Conservation (phyloP, 2,329 filamentous ascomycete genomes). For the Fusarium xyrophilum region DNA sequence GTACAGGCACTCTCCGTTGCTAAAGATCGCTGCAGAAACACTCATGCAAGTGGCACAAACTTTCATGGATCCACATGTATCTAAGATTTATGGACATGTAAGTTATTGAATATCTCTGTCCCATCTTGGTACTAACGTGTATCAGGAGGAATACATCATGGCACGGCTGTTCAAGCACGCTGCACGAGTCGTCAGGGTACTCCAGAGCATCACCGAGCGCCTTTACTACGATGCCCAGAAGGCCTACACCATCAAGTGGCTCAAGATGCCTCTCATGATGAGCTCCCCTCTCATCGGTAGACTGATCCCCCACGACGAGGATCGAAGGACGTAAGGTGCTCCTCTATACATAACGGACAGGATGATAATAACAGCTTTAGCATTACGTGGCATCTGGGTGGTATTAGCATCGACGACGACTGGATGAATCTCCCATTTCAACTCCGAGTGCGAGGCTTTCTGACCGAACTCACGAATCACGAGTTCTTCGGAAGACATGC, state of each 20-base stretch:
- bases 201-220: not conserved
- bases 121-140: accelerated
- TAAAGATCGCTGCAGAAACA: not conserved
- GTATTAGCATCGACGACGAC: not conserved
- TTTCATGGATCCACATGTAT: not conserved
- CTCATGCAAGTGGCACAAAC: not conserved
- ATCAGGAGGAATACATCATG: not conserved
- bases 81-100: not conserved
- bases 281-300: not conserved
- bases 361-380: not conserved
- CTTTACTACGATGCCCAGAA: not conserved
- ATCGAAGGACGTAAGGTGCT: no score
- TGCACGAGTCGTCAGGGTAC: not conserved
- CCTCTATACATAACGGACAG: accelerated
- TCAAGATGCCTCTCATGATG: not conserved
- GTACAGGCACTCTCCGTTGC: not conserved
- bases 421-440: not conserved
- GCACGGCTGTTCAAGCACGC: not conserved
- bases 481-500: not conserved
- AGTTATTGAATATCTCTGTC: not conserved
- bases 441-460: not conserved
- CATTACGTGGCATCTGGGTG: accelerated
- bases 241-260: accelerated
- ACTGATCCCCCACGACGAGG: no score
- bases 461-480: accelerated